These are phyloP conservation scores for Aspergillus japonicus DNA, from an alignment of 2,329 filamentous ascomycete species.

Conservation along the genomic window DNA sequence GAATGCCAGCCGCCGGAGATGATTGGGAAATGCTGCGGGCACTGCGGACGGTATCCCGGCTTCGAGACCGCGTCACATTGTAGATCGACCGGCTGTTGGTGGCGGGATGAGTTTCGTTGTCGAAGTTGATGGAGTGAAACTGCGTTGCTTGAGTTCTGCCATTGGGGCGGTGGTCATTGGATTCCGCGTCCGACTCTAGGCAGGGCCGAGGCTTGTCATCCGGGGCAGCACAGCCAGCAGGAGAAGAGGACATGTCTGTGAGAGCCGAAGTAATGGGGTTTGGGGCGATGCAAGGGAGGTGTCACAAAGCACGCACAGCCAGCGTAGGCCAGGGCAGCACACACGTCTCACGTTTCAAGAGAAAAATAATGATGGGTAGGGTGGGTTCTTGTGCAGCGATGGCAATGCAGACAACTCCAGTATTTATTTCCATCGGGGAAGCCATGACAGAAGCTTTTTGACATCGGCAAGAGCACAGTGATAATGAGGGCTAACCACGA, in stretches of 20 bases:
- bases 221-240: background rate
- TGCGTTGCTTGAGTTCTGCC: background rate
- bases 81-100: constrained; percentile 1
- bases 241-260: background rate
- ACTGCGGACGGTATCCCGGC: constrained; percentile 12
- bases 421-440: background rate
- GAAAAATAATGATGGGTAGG: background rate
- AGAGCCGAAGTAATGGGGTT: constrained; percentile 49
- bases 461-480: too few relatives aligned
- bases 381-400: background rate
- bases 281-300: too few relatives aligned
- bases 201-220: background rate
- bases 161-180: background rate
- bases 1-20: constrained; percentile 24
- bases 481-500: too few relatives aligned
- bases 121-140: constrained; percentile 1
- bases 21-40: constrained; percentile 8
- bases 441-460: background rate
- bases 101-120: background rate
- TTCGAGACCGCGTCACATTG: constrained; percentile 11
- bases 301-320: too few relatives aligned
- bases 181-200: background rate
- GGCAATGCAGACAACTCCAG: too few relatives aligned
- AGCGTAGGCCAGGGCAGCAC: too few relatives aligned
- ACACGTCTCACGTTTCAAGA: too few relatives aligned